Evolutionary conservation across 495 filamentous ascomycete species (phyloP).

Genomic region (Trichoderma gamsii): DNA sequence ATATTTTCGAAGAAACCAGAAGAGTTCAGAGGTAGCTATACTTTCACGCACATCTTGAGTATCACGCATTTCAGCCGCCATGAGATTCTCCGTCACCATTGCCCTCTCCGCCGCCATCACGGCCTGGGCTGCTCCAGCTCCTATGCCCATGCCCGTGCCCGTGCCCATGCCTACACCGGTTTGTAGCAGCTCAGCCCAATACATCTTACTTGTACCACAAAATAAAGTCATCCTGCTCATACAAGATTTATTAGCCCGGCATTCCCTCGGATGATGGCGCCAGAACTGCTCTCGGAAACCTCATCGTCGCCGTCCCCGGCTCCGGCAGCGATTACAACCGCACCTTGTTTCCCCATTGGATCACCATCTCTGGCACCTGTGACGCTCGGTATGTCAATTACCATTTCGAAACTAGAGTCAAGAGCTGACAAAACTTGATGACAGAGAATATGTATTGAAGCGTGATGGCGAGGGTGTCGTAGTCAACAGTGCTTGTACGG

Average conservation of each 20-base stretch:
- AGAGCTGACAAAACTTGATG: too few species aligned
- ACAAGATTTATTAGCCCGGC: slow-evolving; percentile 36
- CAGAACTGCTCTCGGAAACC: slow-evolving; percentile 43
- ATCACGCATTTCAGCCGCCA: not conserved
- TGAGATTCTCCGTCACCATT: not conserved
- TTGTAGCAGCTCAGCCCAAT: not conserved
- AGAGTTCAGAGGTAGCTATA: not conserved
- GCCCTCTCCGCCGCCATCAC: slow-evolving; percentile 6
- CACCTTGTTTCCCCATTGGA: slow-evolving; percentile 63
- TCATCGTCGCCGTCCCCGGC: slow-evolving; percentile 49
- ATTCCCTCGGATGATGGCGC: slow-evolving; percentile 53
- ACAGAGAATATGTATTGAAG: slow-evolving; percentile 59
- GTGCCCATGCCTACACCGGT: slow-evolving; percentile 1
- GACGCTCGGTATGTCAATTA: slow-evolving; percentile 39
- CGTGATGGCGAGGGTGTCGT: slow-evolving; percentile 59
- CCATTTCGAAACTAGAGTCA: too few species aligned
- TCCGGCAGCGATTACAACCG: slow-evolving; percentile 53
- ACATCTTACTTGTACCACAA: not conserved
- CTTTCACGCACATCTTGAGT: not conserved
- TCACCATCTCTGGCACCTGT: slow-evolving; percentile 54
- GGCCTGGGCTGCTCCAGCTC: slow-evolving; percentile 1
- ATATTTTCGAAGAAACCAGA: not conserved
- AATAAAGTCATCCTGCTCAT: not conserved
- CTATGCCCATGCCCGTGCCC: slow-evolving; percentile 12
- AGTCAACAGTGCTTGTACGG: slow-evolving; percentile 44